Evolutionary conservation across 495 filamentous ascomycete genomes (phyloP).

Genomic region (Beverwykella pulmonaria): DNA sequence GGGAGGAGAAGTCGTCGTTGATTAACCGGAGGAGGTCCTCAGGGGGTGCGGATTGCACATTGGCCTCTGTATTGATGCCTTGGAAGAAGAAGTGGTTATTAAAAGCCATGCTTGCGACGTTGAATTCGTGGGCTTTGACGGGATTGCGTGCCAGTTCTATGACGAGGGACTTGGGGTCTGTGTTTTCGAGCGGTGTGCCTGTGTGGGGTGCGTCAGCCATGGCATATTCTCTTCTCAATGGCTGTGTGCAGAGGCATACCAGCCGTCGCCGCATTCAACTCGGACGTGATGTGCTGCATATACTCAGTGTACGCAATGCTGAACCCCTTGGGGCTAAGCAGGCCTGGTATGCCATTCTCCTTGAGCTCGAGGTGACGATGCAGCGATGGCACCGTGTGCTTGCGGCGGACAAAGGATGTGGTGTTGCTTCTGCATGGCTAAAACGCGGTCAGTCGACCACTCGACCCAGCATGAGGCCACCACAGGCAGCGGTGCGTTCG

Average conservation of each 20-base stretch:
- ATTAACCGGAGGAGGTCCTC: slow-evolving; percentile 53
- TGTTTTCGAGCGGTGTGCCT: slow-evolving; percentile 46
- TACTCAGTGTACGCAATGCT: slow-evolving; percentile 82
- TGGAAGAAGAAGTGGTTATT: slow-evolving; percentile 98
- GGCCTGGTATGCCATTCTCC: slow-evolving; percentile 64
- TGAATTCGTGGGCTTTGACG: slow-evolving; percentile 77
- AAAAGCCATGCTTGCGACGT: slow-evolving; percentile 91
- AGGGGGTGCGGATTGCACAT: slow-evolving; percentile 54
- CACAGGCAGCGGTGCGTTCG: too few species aligned
- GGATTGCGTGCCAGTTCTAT: slow-evolving; percentile 78
- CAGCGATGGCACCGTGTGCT: slow-evolving; percentile 64
- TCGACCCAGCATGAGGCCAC: slow-evolving; percentile 2
- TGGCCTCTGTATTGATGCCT: slow-evolving; percentile 56
- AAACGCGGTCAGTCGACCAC: slow-evolving; percentile 22
- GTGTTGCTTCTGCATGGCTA: slow-evolving; percentile 29
- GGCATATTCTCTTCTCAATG: neutral
- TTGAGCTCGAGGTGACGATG: slow-evolving; percentile 55
- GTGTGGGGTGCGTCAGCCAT: neutral
- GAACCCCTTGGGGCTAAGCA: slow-evolving; percentile 68
- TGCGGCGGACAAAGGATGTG: slow-evolving; percentile 37
- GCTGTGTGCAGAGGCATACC: slow-evolving; percentile 55
- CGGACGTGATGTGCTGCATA: slow-evolving; percentile 69
- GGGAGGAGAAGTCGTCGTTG: slow-evolving; percentile 69
- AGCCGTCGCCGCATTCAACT: slow-evolving; percentile 71
- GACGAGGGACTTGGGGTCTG: slow-evolving; percentile 55